These are phyloP conservation scores for Aeschynomene evenia DNA, from an alignment of 306 rosid genomes.

Conservation along the genomic window DNA sequence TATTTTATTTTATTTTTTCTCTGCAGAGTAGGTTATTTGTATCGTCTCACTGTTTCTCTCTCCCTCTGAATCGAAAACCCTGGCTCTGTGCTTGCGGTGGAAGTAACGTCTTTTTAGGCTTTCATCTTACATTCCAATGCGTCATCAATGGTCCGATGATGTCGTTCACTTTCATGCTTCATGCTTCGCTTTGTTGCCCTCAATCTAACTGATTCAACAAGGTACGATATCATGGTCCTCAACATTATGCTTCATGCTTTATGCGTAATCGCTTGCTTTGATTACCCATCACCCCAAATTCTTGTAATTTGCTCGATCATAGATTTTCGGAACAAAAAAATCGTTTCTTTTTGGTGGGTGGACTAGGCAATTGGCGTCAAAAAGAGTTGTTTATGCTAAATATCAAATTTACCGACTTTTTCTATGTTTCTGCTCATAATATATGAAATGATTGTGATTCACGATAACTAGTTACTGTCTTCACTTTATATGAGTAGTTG, in stretches of 20 bases:
- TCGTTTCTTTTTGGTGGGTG: background rate
- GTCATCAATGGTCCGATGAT: background rate
- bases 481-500: background rate
- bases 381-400: background rate
- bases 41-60: background rate
- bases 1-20: background rate
- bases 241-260: background rate
- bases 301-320: background rate
- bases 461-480: background rate
- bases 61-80: background rate
- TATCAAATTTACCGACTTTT: background rate
- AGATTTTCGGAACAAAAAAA: background rate
- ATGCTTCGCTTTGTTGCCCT: background rate
- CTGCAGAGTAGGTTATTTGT: no score
- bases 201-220: background rate
- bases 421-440: background rate
- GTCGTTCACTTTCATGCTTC: background rate
- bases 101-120: background rate
- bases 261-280: background rate
- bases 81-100: background rate
- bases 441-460: background rate
- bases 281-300: background rate
- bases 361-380: background rate
- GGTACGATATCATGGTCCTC: constrained; percentile 9
- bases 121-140: background rate